phyloP scores from a whole-genome alignment of 495 filamentous ascomycete species.

The Penicillium simplicissimum region DNA sequence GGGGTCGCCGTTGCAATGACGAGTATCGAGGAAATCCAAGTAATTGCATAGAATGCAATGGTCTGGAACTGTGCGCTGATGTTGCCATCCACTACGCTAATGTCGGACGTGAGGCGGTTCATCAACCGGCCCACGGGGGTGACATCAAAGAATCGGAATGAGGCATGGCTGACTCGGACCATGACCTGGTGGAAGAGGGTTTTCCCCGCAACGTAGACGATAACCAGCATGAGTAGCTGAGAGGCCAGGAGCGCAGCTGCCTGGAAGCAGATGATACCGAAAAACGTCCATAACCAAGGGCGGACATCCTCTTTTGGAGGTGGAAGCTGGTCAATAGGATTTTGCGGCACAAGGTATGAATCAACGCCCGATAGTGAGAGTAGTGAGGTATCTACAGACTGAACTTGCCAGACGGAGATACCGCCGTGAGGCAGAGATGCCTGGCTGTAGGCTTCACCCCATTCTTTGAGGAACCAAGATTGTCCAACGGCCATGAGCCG shows the following conservation, averaged over 20 bases:
- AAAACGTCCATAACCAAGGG: conserved; percentile 73
- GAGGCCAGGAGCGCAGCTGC: conserved; percentile 54
- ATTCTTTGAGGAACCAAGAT: conserved; percentile 81
- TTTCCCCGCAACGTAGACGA: conserved; percentile 74
- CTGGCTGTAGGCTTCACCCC: conserved; percentile 73
- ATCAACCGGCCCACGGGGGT: conserved; percentile 82
- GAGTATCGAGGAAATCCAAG: conserved; percentile 68
- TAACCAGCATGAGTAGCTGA: conserved; percentile 63
- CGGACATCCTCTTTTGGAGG: conserved; percentile 63
- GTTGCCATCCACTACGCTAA: conserved; percentile 77
- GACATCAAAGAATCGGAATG: conserved; percentile 84
- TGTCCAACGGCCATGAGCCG: conserved; percentile 61
- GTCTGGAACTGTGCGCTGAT: conserved; percentile 68
- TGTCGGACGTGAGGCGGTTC: conserved; percentile 85
- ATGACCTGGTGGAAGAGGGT: conserved; percentile 69
- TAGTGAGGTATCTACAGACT: neutral
- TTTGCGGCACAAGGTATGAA: conserved; percentile 26
- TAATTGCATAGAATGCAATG: conserved; percentile 63
- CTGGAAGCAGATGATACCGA: conserved; percentile 58
- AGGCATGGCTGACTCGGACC: conserved; percentile 68
- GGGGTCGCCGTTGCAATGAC: conserved; percentile 78
- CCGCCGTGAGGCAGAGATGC: conserved; percentile 15
- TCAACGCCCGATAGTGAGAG: conserved; percentile 13
- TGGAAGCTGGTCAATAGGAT: conserved; percentile 59
- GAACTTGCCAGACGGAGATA: conserved; percentile 6